These are phyloP conservation scores for Agaricus blazei DNA, from an alignment of 768 basidiomycete species.

Conservation along the genomic window DNA sequence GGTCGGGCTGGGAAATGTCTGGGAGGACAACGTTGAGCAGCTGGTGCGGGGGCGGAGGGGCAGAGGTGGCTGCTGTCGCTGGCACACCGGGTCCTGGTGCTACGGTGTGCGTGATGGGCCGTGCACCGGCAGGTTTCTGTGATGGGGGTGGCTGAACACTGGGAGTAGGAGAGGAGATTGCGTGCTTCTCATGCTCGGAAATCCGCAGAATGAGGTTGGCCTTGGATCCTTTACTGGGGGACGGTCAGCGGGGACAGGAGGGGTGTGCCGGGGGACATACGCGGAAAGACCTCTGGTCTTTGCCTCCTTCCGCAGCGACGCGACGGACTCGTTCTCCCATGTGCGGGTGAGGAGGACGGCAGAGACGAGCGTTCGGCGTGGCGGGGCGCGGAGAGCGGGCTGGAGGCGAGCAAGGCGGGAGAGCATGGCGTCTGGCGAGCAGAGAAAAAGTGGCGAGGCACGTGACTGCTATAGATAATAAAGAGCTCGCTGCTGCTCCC, in stretches of 20 bases:
- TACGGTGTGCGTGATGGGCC: neutral
- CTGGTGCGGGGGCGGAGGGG: conserved; percentile 18
- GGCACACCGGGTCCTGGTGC: conserved; percentile 17
- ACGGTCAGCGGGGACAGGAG: conserved; percentile 9
- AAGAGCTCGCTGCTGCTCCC: too few species aligned
- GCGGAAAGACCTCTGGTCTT: conserved; percentile 50
- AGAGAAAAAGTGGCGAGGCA: neutral
- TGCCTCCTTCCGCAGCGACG: conserved; percentile 47
- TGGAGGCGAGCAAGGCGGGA: conserved; percentile 16
- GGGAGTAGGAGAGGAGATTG: neutral
- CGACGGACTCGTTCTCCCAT: conserved; percentile 49
- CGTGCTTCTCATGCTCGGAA: conserved; percentile 39
- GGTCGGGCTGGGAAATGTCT: conserved; percentile 39
- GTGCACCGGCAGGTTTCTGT: neutral
- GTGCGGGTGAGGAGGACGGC: conserved; percentile 51
- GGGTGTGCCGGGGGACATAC: conserved; percentile 28
- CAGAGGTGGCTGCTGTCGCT: conserved; percentile 24
- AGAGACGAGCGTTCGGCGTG: conserved; percentile 35
- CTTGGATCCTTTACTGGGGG: conserved; percentile 53
- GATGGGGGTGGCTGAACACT: neutral
- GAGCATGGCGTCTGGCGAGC: conserved; percentile 12
- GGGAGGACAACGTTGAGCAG: conserved; percentile 54
- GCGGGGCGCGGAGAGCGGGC: neutral
- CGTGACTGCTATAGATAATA: too few species aligned
- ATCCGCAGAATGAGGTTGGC: conserved; percentile 49